A percentile compares a stretch with the other conserved stretches of the same genome.
Evolutionary conservation across 768 basidiomycete genomes (phyloP).

Genomic region (Pleurotus eryngii): DNA sequence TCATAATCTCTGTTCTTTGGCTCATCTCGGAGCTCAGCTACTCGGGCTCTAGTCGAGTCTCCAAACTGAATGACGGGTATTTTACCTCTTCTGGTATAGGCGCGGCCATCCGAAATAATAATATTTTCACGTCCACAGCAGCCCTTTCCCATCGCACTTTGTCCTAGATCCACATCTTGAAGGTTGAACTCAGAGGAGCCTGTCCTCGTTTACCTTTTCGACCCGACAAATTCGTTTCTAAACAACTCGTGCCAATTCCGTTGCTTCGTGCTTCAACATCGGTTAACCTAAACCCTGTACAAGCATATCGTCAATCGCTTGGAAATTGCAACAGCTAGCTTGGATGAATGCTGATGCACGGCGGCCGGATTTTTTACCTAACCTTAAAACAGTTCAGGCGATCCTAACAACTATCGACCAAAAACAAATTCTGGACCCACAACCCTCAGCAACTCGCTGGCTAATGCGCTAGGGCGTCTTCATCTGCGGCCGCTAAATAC

Average conservation of each 20-base stretch:
- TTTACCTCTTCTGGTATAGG: constrained; percentile 5
- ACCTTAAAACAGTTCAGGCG: no score
- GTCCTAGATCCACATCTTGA: constrained; percentile 7
- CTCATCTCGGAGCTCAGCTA: background rate
- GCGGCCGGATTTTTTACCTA: constrained; percentile 3
- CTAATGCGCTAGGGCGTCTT: background rate
- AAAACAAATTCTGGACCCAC: constrained; percentile 3
- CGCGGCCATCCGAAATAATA: constrained; percentile 1
- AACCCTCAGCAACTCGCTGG: background rate
- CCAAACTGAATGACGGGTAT: background rate
- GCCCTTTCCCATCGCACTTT: constrained; percentile 7
- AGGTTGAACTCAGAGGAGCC: background rate
- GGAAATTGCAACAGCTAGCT: no score
- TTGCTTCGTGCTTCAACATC: background rate
- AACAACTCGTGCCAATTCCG: background rate
- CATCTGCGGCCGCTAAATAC: background rate
- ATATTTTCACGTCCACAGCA: constrained; percentile 1
- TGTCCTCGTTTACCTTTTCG: background rate
- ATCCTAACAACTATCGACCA: background rate
- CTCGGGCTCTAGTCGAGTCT: background rate
- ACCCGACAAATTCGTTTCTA: background rate
- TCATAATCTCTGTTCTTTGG: background rate
- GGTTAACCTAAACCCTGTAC: no score
- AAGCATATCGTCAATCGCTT: no score
- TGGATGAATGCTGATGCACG: background rate